Conservation (phyloP, 176 grass and related monocot species). For the Luzula sylvatica region DNA sequence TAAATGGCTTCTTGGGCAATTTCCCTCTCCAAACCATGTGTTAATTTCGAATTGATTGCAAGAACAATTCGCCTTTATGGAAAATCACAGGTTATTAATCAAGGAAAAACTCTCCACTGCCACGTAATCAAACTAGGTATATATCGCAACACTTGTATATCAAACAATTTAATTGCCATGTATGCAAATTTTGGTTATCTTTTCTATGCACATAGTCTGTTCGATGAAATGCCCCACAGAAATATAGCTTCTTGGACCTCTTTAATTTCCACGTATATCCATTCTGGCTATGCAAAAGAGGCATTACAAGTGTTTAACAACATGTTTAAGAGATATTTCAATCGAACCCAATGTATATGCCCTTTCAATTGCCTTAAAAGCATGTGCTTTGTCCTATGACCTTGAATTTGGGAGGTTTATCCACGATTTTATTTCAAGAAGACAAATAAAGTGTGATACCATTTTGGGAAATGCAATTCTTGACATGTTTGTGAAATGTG, state of each 20-base stretch:
- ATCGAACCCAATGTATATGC: constrained; percentile 20
- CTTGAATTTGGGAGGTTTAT: constrained; percentile 26
- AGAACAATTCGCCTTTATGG: constrained; percentile 2
- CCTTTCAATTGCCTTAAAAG: constrained; percentile 23
- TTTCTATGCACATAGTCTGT: not conserved
- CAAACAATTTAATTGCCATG: constrained; percentile 23
- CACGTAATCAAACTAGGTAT: constrained; percentile 20
- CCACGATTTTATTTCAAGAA: not conserved
- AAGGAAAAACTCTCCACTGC: constrained; percentile 11
- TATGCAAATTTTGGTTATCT: not conserved
- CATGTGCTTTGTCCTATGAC: constrained; percentile 18
- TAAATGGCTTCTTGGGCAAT: too few species aligned
- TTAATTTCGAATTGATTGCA: constrained; percentile 15
- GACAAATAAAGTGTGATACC: constrained; percentile 3
- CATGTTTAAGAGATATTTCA: constrained; percentile 12
- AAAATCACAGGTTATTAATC: constrained; percentile 1
- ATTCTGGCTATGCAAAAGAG: constrained; percentile 15
- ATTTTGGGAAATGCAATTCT: constrained; percentile 22
- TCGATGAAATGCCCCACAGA: constrained; percentile 22
- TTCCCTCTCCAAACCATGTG: not conserved
- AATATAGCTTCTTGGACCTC: constrained; percentile 34
- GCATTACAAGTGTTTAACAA: constrained; percentile 11
- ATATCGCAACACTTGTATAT: not conserved
- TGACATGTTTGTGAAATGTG: constrained; percentile 35
- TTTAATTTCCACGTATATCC: constrained; percentile 13